phyloP scores from a whole-genome alignment of 2,329 filamentous ascomycete genomes.

The Hypoxylon sp. region DNA sequence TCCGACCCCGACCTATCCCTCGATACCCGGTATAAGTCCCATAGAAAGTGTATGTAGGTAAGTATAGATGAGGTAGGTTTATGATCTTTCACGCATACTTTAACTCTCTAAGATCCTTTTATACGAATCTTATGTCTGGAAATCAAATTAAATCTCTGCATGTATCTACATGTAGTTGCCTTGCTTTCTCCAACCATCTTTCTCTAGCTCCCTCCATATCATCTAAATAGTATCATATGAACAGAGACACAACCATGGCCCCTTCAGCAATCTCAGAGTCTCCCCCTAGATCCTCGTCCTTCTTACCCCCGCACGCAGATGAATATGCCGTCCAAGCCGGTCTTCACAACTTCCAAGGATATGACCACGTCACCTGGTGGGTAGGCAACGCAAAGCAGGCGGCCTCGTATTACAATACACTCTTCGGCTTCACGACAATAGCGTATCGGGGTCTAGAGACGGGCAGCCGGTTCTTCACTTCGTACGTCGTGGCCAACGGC shows the following conservation, averaged over 20 bases:
- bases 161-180: no score
- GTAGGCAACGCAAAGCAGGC: conserved; percentile 98
- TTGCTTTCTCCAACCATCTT: background rate
- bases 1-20: conserved; percentile 46
- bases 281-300: conserved; percentile 59
- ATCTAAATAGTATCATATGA: conserved; percentile 14
- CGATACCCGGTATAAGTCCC: conserved; percentile 39
- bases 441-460: conserved; percentile 93
- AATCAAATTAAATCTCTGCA: conserved; percentile 2
- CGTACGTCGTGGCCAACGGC: conserved; percentile 84
- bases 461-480: conserved; percentile 82
- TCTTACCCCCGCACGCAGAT: conserved; percentile 59
- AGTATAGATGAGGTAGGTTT: conserved; percentile 16
- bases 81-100: conserved; percentile 18
- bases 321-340: conserved; percentile 67
- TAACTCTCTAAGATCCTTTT: conserved; percentile 9
- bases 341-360: conserved; percentile 78
- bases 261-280: conserved; percentile 69
- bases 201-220: background rate
- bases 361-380: conserved; percentile 96
- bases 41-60: conserved; percentile 54
- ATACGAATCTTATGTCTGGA: conserved; percentile 8
- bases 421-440: conserved; percentile 86
- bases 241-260: conserved; percentile 63
- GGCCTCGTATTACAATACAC: conserved; percentile 86